Evolutionary conservation across 345 rosid species (phyloP), one percentile per base, ranked within the genome.

Genomic region (Anacardium occidentale): DNA sequence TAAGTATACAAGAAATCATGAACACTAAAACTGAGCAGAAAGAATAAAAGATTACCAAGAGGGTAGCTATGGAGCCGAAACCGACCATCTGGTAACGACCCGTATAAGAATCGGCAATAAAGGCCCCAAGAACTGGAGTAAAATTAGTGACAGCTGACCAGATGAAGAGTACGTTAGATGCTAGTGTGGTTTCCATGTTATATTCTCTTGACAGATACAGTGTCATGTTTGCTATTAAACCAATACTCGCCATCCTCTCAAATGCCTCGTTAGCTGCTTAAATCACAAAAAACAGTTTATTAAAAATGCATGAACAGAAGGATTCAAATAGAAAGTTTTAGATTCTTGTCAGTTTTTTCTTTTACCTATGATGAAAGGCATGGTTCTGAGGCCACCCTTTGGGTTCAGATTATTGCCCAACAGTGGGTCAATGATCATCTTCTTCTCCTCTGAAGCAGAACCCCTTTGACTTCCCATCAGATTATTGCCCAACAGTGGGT

Each of bases 281-380:
- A 50, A 15, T 5, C 74, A 50, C 53, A 50, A 15, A 37, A 1
- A 14, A 25, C 40, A 26, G 6, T 26, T 60, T 18, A 15, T 50
- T 18, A 3, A 10, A 10, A n/a, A n/a, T n/a, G 4, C 5, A 32
- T 37, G 42, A 37, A 45, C 21, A 13, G 34, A 8, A 0, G 13
- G 12, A 3, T 42, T 47, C 10, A 5, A 53, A 29, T 20, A 29
- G 24, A 50, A 50, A 2, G 53, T 5, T 50, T 50, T 50, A 0
- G 5, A 4, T 15, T 15, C 53, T 12, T 47, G 18, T 14, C 3
- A 13, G 52, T 7, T 0, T 37, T n/a, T n/a, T n/a, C n/a, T n/a
- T n/a, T n/a, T 79, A 92, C 98, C 92, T 50, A 90, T 72, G 62
- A 90, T 88, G 69, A 87, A 86, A 56, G 89, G 87, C 59, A 87